Evolutionary conservation across 192 early-diverging fungal genomes (phyloP).

Genomic region (Podila horticola): DNA sequence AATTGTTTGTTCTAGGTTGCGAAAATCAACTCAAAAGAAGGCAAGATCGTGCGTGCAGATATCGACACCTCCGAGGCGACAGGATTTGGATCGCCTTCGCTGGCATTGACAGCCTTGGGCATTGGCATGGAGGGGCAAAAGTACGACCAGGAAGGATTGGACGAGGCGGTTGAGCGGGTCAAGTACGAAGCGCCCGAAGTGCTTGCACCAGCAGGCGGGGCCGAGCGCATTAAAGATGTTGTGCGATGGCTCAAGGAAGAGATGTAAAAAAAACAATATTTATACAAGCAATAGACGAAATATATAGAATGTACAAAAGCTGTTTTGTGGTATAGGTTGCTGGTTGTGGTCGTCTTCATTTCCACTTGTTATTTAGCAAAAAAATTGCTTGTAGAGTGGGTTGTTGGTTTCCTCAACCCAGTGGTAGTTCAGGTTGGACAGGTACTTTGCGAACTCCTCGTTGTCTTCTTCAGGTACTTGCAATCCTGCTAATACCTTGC

Average conservation of each 20-base stretch:
- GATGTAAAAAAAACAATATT: constrained; percentile 9
- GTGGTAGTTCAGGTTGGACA: constrained; percentile 85
- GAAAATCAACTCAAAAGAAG: constrained; percentile 37
- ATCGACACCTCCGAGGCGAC: constrained; percentile 13
- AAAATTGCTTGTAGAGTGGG: constrained; percentile 88
- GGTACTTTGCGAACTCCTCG: constrained; percentile 77
- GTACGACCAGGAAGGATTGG: constrained; percentile 31
- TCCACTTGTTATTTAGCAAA: constrained; percentile 47
- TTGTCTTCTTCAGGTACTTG: constrained; percentile 82
- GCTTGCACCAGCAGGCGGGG: constrained; percentile 9
- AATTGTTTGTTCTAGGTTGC: constrained; percentile 16
- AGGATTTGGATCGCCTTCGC: not conserved
- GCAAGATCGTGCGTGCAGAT: constrained; percentile 21
- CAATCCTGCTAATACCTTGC: constrained; percentile 92
- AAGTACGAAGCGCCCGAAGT: constrained; percentile 45
- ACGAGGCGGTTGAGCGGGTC: constrained; percentile 28
- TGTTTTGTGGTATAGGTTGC: not conserved
- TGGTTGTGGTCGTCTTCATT: not conserved
- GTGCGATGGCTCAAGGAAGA: constrained; percentile 44
- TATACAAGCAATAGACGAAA: not conserved
- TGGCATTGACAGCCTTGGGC: constrained; percentile 34
- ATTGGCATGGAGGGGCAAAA: constrained; percentile 48
- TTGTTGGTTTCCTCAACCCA: constrained; percentile 95
- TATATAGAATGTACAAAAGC: not conserved
- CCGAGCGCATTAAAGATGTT: constrained; percentile 28